Percentiles rank a stretch among this genome's conserved stretches.
phyloP scores from a whole-genome alignment of 495 filamentous ascomycete species.

The Lindgomyces ingoldianus region DNA sequence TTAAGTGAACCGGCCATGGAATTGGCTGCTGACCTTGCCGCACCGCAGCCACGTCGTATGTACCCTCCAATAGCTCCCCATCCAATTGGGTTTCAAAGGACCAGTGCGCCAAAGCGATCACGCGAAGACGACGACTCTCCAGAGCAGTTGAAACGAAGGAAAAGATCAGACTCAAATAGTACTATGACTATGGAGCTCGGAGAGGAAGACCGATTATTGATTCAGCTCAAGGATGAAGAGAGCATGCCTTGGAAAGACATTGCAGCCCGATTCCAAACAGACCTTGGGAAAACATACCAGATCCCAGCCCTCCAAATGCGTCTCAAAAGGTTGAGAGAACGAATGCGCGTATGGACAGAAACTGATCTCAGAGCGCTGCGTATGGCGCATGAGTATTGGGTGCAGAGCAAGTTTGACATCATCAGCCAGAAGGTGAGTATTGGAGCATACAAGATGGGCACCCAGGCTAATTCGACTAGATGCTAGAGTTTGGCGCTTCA shows the following conservation, averaged over 20 bases:
- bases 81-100: slow-evolving; percentile 31
- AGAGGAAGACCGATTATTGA: slow-evolving; percentile 68
- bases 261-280: slow-evolving; percentile 62
- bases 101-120: slow-evolving; percentile 34
- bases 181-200: slow-evolving; percentile 44
- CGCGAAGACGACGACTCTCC: slow-evolving; percentile 40
- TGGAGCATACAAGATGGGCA: not conserved
- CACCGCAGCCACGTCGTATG: slow-evolving; percentile 41
- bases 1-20: slow-evolving; percentile 30
- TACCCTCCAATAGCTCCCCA: slow-evolving; percentile 43
- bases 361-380: slow-evolving; percentile 54
- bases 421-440: slow-evolving; percentile 46
- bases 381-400: slow-evolving; percentile 50
- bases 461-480: slow-evolving; percentile 21
- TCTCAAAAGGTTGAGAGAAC: slow-evolving; percentile 64
- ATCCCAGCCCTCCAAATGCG: slow-evolving; percentile 76
- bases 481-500: slow-evolving; percentile 46
- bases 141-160: slow-evolving; percentile 36
- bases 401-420: slow-evolving; percentile 50
- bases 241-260: slow-evolving; percentile 70
- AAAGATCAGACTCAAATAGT: slow-evolving; percentile 40
- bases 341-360: slow-evolving; percentile 65
- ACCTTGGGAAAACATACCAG: slow-evolving; percentile 63
- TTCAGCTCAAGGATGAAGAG: slow-evolving; percentile 67
- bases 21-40: slow-evolving; percentile 34